Base-by-base conservation (phyloP, 2,329 filamentous ascomycete species). In the Pseudogymnoascus sp. region DNA sequence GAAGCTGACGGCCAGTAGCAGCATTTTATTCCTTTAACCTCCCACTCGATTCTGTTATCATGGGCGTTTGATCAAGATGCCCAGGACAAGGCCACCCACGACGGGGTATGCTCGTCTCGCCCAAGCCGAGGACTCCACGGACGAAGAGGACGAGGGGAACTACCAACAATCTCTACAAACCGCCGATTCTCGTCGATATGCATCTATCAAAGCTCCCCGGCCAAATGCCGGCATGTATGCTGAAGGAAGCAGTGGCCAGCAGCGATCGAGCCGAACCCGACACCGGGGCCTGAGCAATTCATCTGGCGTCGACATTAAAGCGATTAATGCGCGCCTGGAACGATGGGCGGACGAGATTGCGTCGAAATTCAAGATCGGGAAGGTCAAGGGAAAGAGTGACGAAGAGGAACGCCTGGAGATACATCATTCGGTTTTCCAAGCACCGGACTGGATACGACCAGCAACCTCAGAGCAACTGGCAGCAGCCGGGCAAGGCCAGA, bases 311-410 rank as follows among this genome's bases (percentile, higher is more conserved):
- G 94, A 99, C 72, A 90, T 99, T 72, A 97, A 97, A 74, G 94
- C 94, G 64, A 97, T 99, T 76, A 99, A 99, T 75, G 92, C 93
- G 64, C 84, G 94, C 23, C 79, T 99, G 25, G 94, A 99, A 77
- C 84, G 90, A 73, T 99, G 94, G 94, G 94, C 94, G 14, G 94
- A 97, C 69, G 94, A 99, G 77, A 97, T 99, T 71, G 92, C 94
- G 30, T 90, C 91, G 68, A 94, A 95, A 70, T 97, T 99, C 82
- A 97, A 96, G 79, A 90, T 92, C 67, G 81, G 84, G 68, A 87
- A 87, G 70, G 85, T 88, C 61, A 91, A 87, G 73, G 89, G 88
- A 59, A 88, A 85, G 70, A 84, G 83, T 8, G 80, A 86, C 49
- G 90, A 95, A 67, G 91, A 95, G 68, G 91, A 96, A 74, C 87